These are phyloP conservation scores for Striga hermonthica DNA, from an alignment of 305 asterid species.

Conservation along the genomic window DNA sequence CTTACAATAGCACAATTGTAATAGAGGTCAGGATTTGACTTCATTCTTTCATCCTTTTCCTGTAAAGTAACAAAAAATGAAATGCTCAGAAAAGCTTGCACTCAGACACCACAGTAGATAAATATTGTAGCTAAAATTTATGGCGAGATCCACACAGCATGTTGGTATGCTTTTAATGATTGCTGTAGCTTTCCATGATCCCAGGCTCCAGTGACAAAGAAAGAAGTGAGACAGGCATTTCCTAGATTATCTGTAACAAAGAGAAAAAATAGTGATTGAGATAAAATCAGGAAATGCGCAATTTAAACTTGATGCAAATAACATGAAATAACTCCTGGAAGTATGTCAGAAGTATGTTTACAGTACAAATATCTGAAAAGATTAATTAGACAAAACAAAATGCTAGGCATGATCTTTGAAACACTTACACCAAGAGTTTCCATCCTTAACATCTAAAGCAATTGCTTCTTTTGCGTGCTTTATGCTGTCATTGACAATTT, in stretches of 20 bases:
- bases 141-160: constrained; percentile 62
- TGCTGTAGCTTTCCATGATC: constrained; percentile 71
- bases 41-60: constrained; percentile 91
- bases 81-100: constrained; percentile 24
- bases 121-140: constrained; percentile 11
- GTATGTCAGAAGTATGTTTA: not conserved
- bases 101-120: constrained; percentile 17
- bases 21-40: constrained; percentile 78
- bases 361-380: not conserved
- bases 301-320: constrained; percentile 15
- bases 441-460: constrained; percentile 85
- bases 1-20: constrained; percentile 87
- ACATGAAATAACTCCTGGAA: constrained; percentile 5
- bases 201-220: constrained; percentile 86
- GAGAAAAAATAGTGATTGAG: constrained; percentile 20
- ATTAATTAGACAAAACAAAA: not conserved
- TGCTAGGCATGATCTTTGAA: constrained; percentile 1
- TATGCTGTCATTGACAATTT: constrained; percentile 78
- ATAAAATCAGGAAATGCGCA: constrained; percentile 10
- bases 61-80: constrained; percentile 35
- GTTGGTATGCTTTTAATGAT: constrained; percentile 88
- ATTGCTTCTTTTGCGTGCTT: constrained; percentile 86
- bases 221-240: constrained; percentile 80
- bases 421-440: constrained; percentile 88
- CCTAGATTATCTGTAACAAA: constrained; percentile 79